These are phyloP conservation scores for Gossypium davidsonii DNA, from an alignment of 441 rosid genomes.

Conservation along the genomic window DNA sequence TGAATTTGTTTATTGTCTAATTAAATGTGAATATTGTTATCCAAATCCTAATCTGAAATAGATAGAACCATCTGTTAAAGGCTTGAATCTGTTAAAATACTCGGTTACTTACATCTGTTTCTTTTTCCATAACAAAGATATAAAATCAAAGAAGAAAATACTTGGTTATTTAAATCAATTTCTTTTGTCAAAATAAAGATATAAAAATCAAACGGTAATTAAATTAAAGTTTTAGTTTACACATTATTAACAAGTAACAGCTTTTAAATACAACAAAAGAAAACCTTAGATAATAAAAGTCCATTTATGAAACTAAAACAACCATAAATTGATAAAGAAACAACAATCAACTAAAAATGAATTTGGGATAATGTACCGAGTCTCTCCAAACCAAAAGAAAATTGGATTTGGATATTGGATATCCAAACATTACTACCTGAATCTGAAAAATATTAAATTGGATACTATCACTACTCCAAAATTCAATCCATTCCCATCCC, in stretches of 20 bases:
- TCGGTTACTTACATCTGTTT: neutral
- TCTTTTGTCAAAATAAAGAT: neutral
- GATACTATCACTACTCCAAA: neutral
- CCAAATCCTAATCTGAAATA: neutral
- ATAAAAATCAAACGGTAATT: neutral
- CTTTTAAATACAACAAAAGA: neutral
- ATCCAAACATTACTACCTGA: neutral
- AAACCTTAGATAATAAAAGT: neutral
- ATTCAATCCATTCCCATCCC: neutral
- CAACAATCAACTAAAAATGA: neutral
- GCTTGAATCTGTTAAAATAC: neutral
- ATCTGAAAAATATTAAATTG: neutral
- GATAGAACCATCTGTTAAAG: neutral
- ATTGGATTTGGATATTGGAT: neutral
- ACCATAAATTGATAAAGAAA: neutral
- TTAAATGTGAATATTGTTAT: neutral
- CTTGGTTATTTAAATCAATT: neutral
- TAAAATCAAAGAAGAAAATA: neutral
- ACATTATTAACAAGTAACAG: neutral
- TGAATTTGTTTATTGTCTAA: neutral
- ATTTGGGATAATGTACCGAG: neutral
- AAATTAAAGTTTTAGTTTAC: neutral
- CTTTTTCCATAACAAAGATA: neutral
- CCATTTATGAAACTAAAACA: neutral
- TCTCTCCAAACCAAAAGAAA: neutral